Percentiles rank a stretch among this genome's conserved stretches.
These are phyloP conservation scores for Leccinum subgranulosum DNA, from an alignment of 768 basidiomycete genomes.

Conservation along the genomic window DNA sequence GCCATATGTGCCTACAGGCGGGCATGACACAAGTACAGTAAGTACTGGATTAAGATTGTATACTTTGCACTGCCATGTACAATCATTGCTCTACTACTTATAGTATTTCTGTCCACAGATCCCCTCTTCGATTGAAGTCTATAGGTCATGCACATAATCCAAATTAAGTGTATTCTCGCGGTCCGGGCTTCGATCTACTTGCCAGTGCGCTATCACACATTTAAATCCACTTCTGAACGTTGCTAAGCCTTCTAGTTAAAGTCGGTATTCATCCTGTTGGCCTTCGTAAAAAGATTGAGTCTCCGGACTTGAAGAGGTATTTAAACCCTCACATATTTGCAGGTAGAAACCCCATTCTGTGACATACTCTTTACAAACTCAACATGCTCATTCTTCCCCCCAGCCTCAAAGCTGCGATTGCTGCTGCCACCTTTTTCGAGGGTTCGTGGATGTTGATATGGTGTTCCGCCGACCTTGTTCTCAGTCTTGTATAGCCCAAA, in stretches of 20 bases:
- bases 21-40: too few species aligned
- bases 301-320: constrained; percentile 6
- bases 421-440: constrained; percentile 10
- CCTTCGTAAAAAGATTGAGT: not conserved
- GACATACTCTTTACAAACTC: not conserved
- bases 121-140: too few species aligned
- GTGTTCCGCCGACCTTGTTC: not conserved
- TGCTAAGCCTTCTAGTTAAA: not conserved
- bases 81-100: too few species aligned
- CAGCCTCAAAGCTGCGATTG: constrained; percentile 9
- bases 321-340: constrained; percentile 8
- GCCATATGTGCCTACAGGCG: too few species aligned
- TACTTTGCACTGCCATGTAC: too few species aligned
- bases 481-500: constrained; percentile 38
- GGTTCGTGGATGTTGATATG: constrained; percentile 12
- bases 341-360: not conserved
- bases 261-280: not conserved
- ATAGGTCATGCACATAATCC: too few species aligned
- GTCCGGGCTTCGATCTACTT: too few species aligned
- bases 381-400: constrained; percentile 18
- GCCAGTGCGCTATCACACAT: too few species aligned
- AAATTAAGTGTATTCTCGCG: too few species aligned
- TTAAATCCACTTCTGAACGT: too few species aligned
- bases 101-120: too few species aligned
- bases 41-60: too few species aligned